Base-by-base conservation (phyloP, 495 filamentous ascomycete species). In the Mytilinidion resinicola region DNA sequence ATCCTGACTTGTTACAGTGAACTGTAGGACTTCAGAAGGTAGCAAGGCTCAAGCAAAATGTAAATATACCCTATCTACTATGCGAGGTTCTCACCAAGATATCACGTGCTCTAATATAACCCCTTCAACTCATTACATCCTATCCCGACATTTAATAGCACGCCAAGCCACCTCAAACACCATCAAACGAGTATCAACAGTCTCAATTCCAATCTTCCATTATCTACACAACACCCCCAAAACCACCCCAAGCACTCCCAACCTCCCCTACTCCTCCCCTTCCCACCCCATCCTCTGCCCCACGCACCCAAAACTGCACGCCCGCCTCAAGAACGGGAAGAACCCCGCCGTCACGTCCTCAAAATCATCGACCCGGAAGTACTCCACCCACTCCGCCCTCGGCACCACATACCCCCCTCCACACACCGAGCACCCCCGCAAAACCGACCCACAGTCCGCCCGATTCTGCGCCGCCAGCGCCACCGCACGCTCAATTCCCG, bases 351-450 rank as follows among this genome's bases (percentile, higher is more conserved):
- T 21, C 12, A 36, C 3, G n/a, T 30, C 41, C 8, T 17, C 19
- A 42, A 60, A 21, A 0, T 11, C 10, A 51, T 70, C 48, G 51
- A 67, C 53, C 43, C 69, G 53, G 60, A 64, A 74, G 80, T 85
- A 89, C 67, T 91, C 86, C 49, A 88, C 77, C 87, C 87, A 91
- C 61, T 87, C 78, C 0, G 84, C 75, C 10, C 84, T 69, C 38
- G 81, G 76, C 35, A 86, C 70, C 20, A 85, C 74, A 46, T 80
- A 86, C n/a, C 70, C 69, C 20, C 74, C 71, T 38, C 75, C 65
- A 56, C 87, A 90, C 0, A 83, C 71, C 0, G 84, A 82, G 71
- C 87, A 90, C 33, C 63, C 65, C 52, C 78, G 70, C 1, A 78
- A 79, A 43, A 74, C 71, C 14, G 76, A 76, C 33, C 79, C 75